These are phyloP conservation scores for Arthrobotrys pseudoclavata DNA, from an alignment of 2,329 filamentous ascomycete genomes.

Conservation along the genomic window DNA sequence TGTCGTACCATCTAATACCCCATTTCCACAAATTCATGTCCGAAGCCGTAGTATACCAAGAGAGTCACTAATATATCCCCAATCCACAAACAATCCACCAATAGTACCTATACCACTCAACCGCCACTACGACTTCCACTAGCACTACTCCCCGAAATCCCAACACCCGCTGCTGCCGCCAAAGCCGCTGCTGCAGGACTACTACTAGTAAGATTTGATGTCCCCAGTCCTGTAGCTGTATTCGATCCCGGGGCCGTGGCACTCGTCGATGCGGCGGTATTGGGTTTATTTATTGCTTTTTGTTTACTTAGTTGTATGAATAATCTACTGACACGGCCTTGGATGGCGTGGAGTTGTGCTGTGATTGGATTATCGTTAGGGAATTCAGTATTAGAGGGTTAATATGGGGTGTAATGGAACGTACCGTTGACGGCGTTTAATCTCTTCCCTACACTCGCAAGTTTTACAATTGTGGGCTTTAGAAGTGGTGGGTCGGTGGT, in stretches of 20 bases:
- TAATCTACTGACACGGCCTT: constrained; percentile 62
- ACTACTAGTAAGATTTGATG: constrained; percentile 13
- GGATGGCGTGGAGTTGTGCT: constrained; percentile 62
- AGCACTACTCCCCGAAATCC: not conserved
- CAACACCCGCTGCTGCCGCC: constrained; percentile 23
- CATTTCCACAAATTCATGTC: not conserved
- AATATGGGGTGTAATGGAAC: not conserved
- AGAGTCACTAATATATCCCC: not conserved
- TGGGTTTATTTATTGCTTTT: constrained; percentile 10
- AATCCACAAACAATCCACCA: not conserved
- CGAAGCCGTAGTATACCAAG: not conserved
- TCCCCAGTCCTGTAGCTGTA: not conserved
- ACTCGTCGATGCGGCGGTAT: not conserved
- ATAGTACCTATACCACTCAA: not conserved
- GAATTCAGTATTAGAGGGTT: not conserved
- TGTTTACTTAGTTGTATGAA: constrained; percentile 63
- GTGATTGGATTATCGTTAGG: not conserved
- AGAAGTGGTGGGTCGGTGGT: constrained; percentile 63
- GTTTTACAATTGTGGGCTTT: constrained; percentile 63
- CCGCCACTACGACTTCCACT: constrained; percentile 7
- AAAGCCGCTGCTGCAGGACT: constrained; percentile 45
- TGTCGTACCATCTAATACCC: not conserved
- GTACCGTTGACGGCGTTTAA: constrained; percentile 62
- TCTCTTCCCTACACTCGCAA: constrained; percentile 62
- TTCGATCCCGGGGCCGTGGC: constrained; percentile 3